phyloP scores from a whole-genome alignment of 2,329 filamentous ascomycete species.

The Sarocladium strictum region DNA sequence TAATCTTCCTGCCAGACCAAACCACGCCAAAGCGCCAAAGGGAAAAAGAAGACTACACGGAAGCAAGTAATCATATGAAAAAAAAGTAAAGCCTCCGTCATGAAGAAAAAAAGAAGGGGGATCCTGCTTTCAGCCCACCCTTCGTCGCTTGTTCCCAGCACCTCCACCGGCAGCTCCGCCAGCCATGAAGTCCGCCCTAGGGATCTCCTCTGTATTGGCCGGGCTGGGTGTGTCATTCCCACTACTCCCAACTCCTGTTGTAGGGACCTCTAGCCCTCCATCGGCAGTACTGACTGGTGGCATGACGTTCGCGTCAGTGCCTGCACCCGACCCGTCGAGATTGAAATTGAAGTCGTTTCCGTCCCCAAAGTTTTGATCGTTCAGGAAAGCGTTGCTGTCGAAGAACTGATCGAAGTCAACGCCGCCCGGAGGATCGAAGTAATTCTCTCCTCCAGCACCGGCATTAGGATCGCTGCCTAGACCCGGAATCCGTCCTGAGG shows the following conservation, averaged over 20 bases:
- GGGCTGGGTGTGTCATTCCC: slow-evolving; percentile 36
- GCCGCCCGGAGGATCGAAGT: slow-evolving; percentile 27
- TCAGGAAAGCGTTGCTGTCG: slow-evolving; percentile 33
- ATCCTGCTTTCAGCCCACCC: neutral
- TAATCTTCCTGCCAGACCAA: neutral
- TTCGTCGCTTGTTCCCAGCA: slow-evolving; percentile 29
- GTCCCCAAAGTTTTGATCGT: slow-evolving; percentile 31
- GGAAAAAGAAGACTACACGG: neutral
- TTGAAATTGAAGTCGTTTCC: slow-evolving; percentile 47
- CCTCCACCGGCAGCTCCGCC: slow-evolving; percentile 15
- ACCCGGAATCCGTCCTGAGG: slow-evolving; percentile 72
- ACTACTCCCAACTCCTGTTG: neutral
- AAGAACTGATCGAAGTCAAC: slow-evolving; percentile 49
- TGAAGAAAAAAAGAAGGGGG: neutral
- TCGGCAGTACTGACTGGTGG: slow-evolving; percentile 6
- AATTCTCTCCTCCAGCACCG: slow-evolving; percentile 10
- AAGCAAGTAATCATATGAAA: too few relatives aligned
- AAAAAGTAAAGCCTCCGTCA: neutral
- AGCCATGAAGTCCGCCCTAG: slow-evolving; percentile 31
- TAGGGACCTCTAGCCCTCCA: slow-evolving; percentile 11
- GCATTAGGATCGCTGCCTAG: slow-evolving; percentile 26
- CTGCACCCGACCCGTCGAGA: slow-evolving; percentile 29
- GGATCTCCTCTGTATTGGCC: slow-evolving; percentile 45
- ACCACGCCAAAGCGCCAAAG: neutral
- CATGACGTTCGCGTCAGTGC: neutral